Evolutionary conservation across 495 filamentous ascomycete genomes (phyloP), one percentile per base, ranked within the genome.

Genomic region (Aspergillus ostianus): DNA sequence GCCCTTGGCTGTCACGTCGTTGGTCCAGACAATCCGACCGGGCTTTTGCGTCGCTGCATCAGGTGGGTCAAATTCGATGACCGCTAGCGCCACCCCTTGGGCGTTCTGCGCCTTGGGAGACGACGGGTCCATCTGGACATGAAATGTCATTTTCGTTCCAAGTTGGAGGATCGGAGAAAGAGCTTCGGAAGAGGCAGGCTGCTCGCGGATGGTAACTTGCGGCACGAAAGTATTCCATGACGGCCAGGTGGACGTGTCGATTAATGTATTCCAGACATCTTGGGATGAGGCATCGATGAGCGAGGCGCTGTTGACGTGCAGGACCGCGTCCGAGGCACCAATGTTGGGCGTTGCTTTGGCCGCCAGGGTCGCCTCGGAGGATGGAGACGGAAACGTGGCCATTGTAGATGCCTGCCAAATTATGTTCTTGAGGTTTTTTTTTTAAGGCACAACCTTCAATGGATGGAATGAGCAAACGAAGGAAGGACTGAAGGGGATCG

Each of bases 171-270:
- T 52, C 10, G 72, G 66, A 0, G 70, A 74, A 47, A 66, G 62
- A 4, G 60, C 13, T 1, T 51, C 17, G 10, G 56, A 19, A 21
- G 58, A 41, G 26, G 54, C 5, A 58, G 59, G 10, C 4, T 77
- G 77, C 23, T 69, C 68, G 64, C 69, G 67, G 45, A 80, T 74
- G 1, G 76, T 77, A 8, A 76, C 72, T 46, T 63, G 64, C 0
- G 78, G 77, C 1, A 76, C 68, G 59, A 79, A 80, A 7, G 62
- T 62, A 57, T 80, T 80, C 78, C 78, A 80, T 18, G 45, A 53
- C 10, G 73, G 71, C 73, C 72, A 80, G 62, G 72, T 75, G 23
- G 76, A 74, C 29, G 74, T 78, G 58, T 80, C 65, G 21, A 64
- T 72, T 2, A 79, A 67, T 10, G 63, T 62, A 21, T 62, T 55